Percentiles rank a stretch among this genome's conserved stretches.
Evolutionary conservation across 2,329 filamentous ascomycete species (phyloP).

Genomic region (Xylaria sp.): DNA sequence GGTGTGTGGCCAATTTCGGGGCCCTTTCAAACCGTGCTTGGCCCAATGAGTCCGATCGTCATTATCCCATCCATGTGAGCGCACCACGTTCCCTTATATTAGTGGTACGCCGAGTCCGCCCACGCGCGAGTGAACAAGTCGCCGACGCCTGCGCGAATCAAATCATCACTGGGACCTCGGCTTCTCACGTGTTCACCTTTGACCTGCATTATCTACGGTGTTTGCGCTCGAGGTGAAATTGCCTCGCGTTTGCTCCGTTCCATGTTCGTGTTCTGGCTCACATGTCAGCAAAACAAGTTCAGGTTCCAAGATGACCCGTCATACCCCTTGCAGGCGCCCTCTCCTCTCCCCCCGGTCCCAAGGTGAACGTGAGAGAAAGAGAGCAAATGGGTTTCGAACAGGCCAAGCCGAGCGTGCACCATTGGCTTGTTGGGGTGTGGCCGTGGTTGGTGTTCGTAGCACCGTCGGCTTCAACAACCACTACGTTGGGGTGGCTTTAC

Average conservation of each 20-base stretch:
- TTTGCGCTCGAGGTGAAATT: conserved; percentile 1
- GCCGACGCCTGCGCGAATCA: conserved; percentile 3
- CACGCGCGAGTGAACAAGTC: conserved; percentile 25
- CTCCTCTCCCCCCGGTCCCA: background rate
- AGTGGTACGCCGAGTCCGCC: conserved; percentile 34
- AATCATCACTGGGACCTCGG: background rate
- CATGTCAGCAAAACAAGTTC: background rate
- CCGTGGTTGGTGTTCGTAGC: background rate
- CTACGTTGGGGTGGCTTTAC: background rate
- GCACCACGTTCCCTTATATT: conserved; percentile 35
- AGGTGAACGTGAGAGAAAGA: background rate
- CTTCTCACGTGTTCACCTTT: conserved; percentile 15
- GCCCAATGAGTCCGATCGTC: conserved; percentile 4
- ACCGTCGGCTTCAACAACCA: background rate
- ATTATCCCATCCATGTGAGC: conserved; percentile 22
- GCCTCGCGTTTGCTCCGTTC: background rate
- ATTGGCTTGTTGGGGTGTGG: conserved; percentile 13
- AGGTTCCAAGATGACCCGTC: background rate
- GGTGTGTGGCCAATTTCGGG: background rate
- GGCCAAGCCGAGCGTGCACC: background rate
- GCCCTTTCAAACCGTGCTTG: background rate
- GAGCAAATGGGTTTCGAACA: background rate
- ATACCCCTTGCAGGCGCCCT: background rate
- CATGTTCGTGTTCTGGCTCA: background rate
- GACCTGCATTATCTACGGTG: background rate